Evolutionary conservation across 2,329 filamentous ascomycete genomes (phyloP), one percentile per base, ranked within the genome.

Genomic region (Fusarium chlamydosporum): DNA sequence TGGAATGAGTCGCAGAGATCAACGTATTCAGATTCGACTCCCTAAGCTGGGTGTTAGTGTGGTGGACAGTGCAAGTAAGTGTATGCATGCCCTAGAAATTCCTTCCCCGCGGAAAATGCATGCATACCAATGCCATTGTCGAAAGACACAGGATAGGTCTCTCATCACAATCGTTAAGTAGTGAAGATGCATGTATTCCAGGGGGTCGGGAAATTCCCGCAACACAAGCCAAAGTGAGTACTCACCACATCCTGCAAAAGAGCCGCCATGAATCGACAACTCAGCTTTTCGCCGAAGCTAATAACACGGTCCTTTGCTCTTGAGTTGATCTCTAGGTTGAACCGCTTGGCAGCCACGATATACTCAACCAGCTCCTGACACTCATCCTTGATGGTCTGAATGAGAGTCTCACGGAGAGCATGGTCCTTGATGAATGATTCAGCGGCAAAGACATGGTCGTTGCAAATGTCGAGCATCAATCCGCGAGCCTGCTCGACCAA

Each of bases 201-300:
- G 16, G 50, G 26, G 46, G 26, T 15, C 27, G 26, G 31, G 12
- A 48, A 64, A 61, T 45, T 57, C 50, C 54, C 46, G 65, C 67
- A 64, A 27, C 18, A 38, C 12, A 38, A 37, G 20, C 31, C 46
- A 35, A 16, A 48, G 4, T 11, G 16, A 33, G 12, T 13, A 67
- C 74, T 74, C 75, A 89, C 87, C 74, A 87, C 85, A 75, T 97
- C 94, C 76, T 91, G 89, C 68, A 99, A 81, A 64, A 98, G 81
- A 7, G 91, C 89, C 23, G 95, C 88, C 91, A 99, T 94, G 79
- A 96, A 96, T 33, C 91, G 88, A 79, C 95, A 98, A 80, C 93
- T 96, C 71, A 99, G 84, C 82, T 97, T 98, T 85, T 99, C 96
- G 56, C 96, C 96, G 72, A 96, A 94, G 78, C 94, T 96, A 65